These are phyloP conservation scores for Acorus calamus DNA, from an alignment of 106 monocot genomes.

Conservation along the genomic window DNA sequence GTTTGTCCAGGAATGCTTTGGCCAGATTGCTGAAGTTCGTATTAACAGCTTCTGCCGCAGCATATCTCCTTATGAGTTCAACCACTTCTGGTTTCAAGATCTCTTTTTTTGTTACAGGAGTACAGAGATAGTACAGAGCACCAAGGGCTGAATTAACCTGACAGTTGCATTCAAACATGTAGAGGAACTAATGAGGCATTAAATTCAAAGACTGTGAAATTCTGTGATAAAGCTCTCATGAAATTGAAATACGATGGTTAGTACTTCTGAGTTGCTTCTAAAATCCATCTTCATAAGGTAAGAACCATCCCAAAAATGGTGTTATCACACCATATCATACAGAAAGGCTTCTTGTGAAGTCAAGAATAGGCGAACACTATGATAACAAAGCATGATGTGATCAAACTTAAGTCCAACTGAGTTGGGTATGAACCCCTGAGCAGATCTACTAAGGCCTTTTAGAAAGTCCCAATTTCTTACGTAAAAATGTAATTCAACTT, in stretches of 20 bases:
- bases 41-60: constrained; percentile 43
- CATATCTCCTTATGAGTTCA: constrained; percentile 57
- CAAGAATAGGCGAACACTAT: too few relatives aligned
- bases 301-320: too few relatives aligned
- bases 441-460: not conserved
- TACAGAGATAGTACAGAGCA: constrained; percentile 75
- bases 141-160: constrained; percentile 92
- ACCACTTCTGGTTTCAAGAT: constrained; percentile 84
- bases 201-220: not conserved
- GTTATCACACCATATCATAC: too few relatives aligned
- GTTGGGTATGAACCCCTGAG: too few relatives aligned
- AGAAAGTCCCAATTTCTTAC: not conserved
- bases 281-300: too few relatives aligned
- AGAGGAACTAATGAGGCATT: not conserved
- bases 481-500: not conserved
- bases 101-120: constrained; percentile 42
- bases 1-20: constrained; percentile 66
- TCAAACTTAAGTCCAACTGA: too few relatives aligned
- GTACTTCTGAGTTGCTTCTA: too few relatives aligned
- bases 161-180: not conserved
- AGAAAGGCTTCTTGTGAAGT: too few relatives aligned
- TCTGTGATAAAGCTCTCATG: too few relatives aligned
- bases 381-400: too few relatives aligned
- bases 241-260: too few relatives aligned
- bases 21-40: constrained; percentile 74